Conservation (phyloP, 495 filamentous ascomycete genomes). For the Lophiotrema nucula region DNA sequence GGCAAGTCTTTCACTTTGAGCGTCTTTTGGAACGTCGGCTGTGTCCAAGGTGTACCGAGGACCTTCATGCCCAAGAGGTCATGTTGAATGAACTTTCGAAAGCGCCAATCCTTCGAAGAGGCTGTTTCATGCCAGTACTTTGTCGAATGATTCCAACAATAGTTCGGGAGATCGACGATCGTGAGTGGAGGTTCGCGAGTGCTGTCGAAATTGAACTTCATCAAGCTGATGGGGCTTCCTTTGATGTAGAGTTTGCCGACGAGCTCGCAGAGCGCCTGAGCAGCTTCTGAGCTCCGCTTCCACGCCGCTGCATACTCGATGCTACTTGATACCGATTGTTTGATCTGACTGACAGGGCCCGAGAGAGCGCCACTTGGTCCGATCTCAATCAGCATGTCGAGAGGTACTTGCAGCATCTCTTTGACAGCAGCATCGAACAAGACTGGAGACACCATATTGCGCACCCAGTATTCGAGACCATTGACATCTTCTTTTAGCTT, state of each 20-base stretch:
- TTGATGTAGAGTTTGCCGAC: slow-evolving; percentile 1
- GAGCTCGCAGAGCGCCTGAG: not conserved
- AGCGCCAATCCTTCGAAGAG: slow-evolving; percentile 6
- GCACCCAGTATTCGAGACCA: slow-evolving; percentile 15
- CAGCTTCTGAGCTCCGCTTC: not conserved
- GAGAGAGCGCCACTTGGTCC: slow-evolving; percentile 39
- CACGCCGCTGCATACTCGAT: not conserved
- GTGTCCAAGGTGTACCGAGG: not conserved
- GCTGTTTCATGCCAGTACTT: slow-evolving; percentile 14
- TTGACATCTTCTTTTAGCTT: slow-evolving; percentile 27
- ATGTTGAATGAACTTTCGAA: not conserved
- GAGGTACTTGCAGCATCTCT: not conserved
- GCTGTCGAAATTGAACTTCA: slow-evolving; percentile 7
- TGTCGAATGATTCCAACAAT: slow-evolving; percentile 20
- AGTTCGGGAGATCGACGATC: slow-evolving; percentile 12
- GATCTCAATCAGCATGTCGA: slow-evolving; percentile 36
- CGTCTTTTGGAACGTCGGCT: not conserved
- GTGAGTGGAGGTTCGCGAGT: not conserved
- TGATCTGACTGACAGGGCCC: slow-evolving; percentile 39
- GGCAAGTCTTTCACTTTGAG: slow-evolving; percentile 2
- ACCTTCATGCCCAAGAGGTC: slow-evolving; percentile 15
- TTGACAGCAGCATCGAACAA: slow-evolving; percentile 54
- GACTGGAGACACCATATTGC: slow-evolving; percentile 33
- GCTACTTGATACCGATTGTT: not conserved
- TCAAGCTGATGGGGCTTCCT: not conserved